These are phyloP conservation scores for Annulohypoxylon stygium DNA, from an alignment of 495 filamentous ascomycete species.

Conservation along the genomic window DNA sequence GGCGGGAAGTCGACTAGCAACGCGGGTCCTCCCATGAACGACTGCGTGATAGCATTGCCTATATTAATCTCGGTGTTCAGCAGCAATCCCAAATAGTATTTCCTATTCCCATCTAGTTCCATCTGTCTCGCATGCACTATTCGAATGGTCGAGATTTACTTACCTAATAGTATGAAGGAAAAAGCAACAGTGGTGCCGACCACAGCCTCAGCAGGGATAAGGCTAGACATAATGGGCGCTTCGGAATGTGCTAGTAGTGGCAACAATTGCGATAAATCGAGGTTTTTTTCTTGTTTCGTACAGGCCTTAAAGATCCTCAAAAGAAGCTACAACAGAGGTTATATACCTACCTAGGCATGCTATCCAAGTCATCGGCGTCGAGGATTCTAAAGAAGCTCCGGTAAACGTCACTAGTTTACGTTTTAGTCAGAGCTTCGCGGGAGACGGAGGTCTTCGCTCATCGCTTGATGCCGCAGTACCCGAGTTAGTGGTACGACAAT, in stretches of 20 bases:
- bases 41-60: slow-evolving; percentile 67
- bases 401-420: slow-evolving; percentile 21
- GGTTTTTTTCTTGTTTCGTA: neutral
- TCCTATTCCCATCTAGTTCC: neutral
- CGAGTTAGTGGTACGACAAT: slow-evolving; percentile 34
- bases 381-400: neutral
- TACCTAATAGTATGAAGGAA: slow-evolving; percentile 63
- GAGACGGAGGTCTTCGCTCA: slow-evolving; percentile 18
- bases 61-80: slow-evolving; percentile 8
- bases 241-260: neutral
- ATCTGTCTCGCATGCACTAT: neutral
- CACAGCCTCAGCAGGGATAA: slow-evolving; percentile 47
- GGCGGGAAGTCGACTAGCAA: slow-evolving; percentile 62
- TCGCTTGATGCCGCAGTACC: slow-evolving; percentile 24
- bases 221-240: slow-evolving; percentile 32
- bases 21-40: slow-evolving; percentile 64
- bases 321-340: neutral
- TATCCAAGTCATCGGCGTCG: neutral
- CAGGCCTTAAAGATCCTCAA: neutral
- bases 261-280: neutral
- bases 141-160: slow-evolving; percentile 7
- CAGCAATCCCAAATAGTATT: neutral
- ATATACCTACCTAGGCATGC: neutral
- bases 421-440: slow-evolving; percentile 9
- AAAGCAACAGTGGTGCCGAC: slow-evolving; percentile 56